Conservation (phyloP, 1,284 basidiomycete species). For the Malassezia equina region DNA sequence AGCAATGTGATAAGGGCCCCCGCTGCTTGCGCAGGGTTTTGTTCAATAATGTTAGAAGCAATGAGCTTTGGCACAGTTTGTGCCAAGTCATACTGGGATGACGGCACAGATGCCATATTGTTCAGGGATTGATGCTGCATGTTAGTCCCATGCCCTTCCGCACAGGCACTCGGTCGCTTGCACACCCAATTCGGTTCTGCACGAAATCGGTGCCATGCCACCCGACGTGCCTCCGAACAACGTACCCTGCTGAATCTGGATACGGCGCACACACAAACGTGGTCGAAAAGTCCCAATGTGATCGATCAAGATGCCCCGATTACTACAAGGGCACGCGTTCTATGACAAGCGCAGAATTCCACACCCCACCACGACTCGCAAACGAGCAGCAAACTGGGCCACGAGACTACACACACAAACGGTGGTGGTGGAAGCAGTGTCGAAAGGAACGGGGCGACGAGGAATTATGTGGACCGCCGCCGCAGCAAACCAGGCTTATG, state of each 20-base stretch:
- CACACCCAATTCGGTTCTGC: not conserved
- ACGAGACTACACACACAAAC: not conserved
- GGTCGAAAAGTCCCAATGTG: not conserved
- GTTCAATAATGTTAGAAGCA: conserved; percentile 7
- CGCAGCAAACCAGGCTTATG: not conserved
- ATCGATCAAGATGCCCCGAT: conserved; percentile 1
- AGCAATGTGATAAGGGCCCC: conserved; percentile 12
- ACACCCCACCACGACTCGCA: not conserved
- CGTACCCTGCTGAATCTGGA: not conserved
- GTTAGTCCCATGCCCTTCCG: not conserved
- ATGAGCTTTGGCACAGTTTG: not conserved
- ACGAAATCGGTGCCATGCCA: not conserved
- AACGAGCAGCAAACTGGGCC: not conserved
- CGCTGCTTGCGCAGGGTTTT: conserved; percentile 11
- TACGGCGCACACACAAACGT: not conserved
- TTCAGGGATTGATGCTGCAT: not conserved
- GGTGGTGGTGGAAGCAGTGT: not conserved
- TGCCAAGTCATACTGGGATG: not conserved
- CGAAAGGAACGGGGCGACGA: not conserved
- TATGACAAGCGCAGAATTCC: conserved; percentile 8
- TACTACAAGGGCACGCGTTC: conserved; percentile 8
- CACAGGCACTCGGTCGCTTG: not conserved
- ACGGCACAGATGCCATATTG: not conserved
- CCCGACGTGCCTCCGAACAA: not conserved
- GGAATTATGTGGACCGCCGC: not conserved